phyloP scores from a whole-genome alignment of 2,329 filamentous ascomycete species.

The Xylaria sp. region DNA sequence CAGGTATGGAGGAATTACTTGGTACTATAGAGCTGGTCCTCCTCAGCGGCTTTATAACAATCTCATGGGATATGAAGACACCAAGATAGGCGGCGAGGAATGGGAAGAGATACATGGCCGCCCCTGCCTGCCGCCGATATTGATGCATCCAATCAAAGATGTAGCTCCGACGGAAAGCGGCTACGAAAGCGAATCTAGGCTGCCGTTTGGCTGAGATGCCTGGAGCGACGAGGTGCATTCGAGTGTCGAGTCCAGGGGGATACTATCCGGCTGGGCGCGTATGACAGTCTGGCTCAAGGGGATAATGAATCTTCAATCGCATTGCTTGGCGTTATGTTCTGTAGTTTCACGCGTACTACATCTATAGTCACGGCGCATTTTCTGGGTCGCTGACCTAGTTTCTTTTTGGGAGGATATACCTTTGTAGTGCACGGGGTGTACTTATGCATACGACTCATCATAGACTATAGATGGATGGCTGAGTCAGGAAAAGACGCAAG shows the following conservation, averaged over 20 bases:
- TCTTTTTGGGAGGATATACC: conserved; percentile 36
- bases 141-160: conserved; percentile 71
- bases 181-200: conserved; percentile 54
- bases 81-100: conserved; percentile 62
- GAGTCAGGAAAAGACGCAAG: conserved; percentile 19
- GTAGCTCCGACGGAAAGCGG: conserved; percentile 62
- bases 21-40: conserved; percentile 69
- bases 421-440: conserved; percentile 32
- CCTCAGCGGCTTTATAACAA: conserved; percentile 71
- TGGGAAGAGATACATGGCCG: conserved; percentile 69
- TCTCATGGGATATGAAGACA: conserved; percentile 70
- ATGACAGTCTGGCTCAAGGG: conserved; percentile 4
- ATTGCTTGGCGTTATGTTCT: conserved; percentile 37
- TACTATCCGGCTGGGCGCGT: conserved; percentile 2
- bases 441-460: conserved; percentile 33
- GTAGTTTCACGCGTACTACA: conserved; percentile 28
- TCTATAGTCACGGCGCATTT: conserved; percentile 28
- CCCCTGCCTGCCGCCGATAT: conserved; percentile 67
- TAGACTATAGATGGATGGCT: conserved; percentile 34
- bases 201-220: conserved; percentile 50
- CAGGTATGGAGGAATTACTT: conserved; percentile 67
- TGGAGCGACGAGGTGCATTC: neutral
- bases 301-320: conserved; percentile 32
- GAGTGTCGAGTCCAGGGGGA: conserved; percentile 3
- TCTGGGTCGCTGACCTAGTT: conserved; percentile 24